Evolutionary conservation across 2,329 filamentous ascomycete genomes (phyloP).

Genomic region (Aspergillus viridinutans): DNA sequence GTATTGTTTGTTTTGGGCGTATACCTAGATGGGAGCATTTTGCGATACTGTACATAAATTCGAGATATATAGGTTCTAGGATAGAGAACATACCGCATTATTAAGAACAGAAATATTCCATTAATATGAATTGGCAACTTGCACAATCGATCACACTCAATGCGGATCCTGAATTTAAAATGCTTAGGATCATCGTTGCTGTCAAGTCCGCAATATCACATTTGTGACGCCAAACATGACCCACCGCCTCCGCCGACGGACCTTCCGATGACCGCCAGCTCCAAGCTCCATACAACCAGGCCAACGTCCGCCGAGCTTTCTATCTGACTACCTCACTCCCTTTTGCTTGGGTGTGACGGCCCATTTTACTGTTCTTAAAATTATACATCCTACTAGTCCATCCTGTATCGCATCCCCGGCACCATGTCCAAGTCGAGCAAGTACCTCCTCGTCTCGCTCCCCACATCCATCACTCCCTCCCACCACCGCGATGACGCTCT

Average conservation of each 20-base stretch:
- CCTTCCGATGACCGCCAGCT: background rate
- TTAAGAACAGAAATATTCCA: background rate
- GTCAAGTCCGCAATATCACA: background rate
- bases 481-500: constrained; percentile 78
- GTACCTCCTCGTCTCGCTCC: constrained; percentile 87
- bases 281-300: background rate
- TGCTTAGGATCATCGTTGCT: background rate
- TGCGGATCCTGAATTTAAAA: background rate
- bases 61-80: background rate
- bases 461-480: constrained; percentile 78
- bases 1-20: constrained; percentile 3
- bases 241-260: background rate
- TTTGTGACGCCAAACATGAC: background rate
- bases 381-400: background rate
- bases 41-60: constrained; percentile 3
- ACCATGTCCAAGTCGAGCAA: constrained; percentile 49
- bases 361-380: background rate
- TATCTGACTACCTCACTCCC: background rate
- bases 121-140: background rate
- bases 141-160: background rate
- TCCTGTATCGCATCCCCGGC: background rate
- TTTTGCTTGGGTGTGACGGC: background rate
- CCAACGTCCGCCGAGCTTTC: background rate
- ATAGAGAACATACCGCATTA: background rate
- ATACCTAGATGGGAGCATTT: constrained; percentile 1